These are phyloP conservation scores for Didymella sp. DNA, from an alignment of 2,329 filamentous ascomycete species.

Conservation along the genomic window DNA sequence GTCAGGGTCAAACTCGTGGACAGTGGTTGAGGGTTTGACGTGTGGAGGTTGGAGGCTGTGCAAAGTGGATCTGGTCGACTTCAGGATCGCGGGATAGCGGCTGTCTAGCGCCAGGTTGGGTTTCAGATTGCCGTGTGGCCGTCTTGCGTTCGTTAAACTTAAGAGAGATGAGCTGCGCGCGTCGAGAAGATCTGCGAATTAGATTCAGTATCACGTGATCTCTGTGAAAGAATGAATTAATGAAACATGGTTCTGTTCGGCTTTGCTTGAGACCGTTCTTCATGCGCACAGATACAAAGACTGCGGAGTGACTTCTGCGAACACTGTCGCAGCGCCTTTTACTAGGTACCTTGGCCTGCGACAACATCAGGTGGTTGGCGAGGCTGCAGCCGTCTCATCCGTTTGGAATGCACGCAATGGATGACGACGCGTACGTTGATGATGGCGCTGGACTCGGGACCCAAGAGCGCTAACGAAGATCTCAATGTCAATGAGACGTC, in stretches of 20 bases:
- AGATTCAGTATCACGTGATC: slow-evolving; percentile 5
- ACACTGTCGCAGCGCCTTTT: neutral
- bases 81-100: slow-evolving; percentile 14
- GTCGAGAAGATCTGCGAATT: neutral
- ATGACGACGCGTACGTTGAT: slow-evolving; percentile 18
- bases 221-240: neutral
- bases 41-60: slow-evolving; percentile 20
- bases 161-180: slow-evolving; percentile 10
- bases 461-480: slow-evolving; percentile 17
- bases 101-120: slow-evolving; percentile 7
- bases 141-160: slow-evolving; percentile 8
- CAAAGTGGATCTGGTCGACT: slow-evolving; percentile 12
- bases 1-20: slow-evolving; percentile 12
- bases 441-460: slow-evolving; percentile 9
- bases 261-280: neutral
- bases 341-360: neutral
- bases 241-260: neutral
- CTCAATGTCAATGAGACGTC: slow-evolving; percentile 14
- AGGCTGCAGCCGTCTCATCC: slow-evolving; percentile 10
- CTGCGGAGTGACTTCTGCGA: neutral
- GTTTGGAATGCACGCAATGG: slow-evolving; percentile 17
- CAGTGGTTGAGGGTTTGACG: slow-evolving; percentile 3
- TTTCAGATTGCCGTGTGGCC: slow-evolving; percentile 15
- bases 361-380: neutral
- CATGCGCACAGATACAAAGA: neutral